A percentile compares a stretch with the other conserved stretches of the same genome.
These are phyloP conservation scores for Trichophyton verrucosum DNA, from an alignment of 2,329 filamentous ascomycete species.

Conservation along the genomic window DNA sequence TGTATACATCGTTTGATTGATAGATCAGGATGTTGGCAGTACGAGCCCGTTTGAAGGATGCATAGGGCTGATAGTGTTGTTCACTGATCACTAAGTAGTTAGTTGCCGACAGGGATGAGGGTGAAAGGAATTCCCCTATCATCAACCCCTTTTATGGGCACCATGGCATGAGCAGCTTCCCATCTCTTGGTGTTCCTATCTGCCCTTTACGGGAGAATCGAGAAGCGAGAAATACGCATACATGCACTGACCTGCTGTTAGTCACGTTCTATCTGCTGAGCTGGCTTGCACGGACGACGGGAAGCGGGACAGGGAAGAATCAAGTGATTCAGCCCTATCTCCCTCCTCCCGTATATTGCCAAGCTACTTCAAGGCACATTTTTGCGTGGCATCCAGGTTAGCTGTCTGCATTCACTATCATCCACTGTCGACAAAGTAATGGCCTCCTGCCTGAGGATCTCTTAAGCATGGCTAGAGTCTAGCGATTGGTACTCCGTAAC, in stretches of 20 bases:
- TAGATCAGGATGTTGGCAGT: neutral
- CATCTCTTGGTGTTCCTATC: no score
- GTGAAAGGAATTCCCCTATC: neutral
- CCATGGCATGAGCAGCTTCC: neutral
- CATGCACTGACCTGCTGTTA: no score
- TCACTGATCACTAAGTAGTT: neutral
- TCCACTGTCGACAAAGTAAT: neutral
- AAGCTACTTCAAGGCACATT: neutral
- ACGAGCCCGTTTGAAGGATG: neutral
- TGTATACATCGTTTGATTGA: neutral
- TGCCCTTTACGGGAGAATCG: no score
- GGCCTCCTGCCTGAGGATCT: neutral
- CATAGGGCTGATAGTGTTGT: neutral
- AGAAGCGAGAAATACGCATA: no score
- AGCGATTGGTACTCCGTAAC: neutral
- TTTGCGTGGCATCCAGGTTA: neutral
- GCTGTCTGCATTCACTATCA: neutral
- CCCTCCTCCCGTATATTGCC: neutral
- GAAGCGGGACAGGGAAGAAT: neutral
- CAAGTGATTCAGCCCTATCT: slow-evolving; percentile 1
- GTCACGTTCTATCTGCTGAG: neutral
- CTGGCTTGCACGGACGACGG: neutral
- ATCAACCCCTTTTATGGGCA: neutral
- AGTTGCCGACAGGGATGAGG: neutral
- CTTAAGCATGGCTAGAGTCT: neutral